Evolutionary conservation across 331 rosid species (phyloP).

Genomic region (Telfairia occidentalis): DNA sequence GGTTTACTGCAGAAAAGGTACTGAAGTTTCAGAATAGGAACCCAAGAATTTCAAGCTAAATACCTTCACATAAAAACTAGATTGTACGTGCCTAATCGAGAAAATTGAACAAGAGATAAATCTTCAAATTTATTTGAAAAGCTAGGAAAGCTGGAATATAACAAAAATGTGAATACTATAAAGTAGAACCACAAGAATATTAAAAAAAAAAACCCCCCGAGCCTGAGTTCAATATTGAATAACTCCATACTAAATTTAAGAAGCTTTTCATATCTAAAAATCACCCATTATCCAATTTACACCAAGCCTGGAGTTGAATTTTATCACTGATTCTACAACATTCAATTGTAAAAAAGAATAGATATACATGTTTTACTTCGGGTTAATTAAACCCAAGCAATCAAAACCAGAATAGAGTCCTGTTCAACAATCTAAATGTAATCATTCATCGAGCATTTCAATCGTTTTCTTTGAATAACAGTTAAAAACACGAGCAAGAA

Average conservation of each 20-base stretch:
- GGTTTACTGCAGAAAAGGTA: too few species aligned
- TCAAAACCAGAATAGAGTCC: background rate
- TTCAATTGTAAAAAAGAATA: background rate
- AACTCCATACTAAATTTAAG: background rate
- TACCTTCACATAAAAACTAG: background rate
- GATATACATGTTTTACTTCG: background rate
- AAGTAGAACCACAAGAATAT: background rate
- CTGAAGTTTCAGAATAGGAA: too few species aligned
- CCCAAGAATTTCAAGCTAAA: too few species aligned
- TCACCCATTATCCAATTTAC: background rate
- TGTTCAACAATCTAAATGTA: background rate
- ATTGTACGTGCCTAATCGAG: background rate
- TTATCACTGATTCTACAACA: background rate
- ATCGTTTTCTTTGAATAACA: background rate
- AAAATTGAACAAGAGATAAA: background rate
- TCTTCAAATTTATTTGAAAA: background rate
- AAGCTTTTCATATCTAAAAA: background rate
- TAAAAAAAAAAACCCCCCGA: background rate
- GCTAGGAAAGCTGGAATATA: background rate
- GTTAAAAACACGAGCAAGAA: background rate
- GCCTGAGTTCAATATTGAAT: background rate
- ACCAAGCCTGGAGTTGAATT: background rate
- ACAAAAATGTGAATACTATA: background rate
- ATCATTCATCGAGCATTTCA: background rate
- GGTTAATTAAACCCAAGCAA: background rate